A percentile compares a stretch with the other conserved stretches of the same genome.
phyloP scores from a whole-genome alignment of 495 filamentous ascomycete species.

The Tuber indicum region DNA sequence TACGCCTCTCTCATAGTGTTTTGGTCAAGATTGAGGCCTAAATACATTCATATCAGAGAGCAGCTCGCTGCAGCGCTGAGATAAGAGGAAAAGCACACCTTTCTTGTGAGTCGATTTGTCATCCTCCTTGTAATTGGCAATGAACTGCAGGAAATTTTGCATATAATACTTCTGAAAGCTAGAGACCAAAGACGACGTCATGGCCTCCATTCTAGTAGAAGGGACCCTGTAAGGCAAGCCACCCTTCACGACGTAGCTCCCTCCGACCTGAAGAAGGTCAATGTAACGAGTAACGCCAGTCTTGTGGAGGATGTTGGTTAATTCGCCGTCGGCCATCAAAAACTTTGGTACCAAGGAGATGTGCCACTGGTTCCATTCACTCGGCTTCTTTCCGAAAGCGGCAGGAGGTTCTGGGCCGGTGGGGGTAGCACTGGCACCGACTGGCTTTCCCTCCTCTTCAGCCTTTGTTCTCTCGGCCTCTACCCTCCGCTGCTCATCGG shows the following conservation, averaged over 20 bases:
- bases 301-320: slow-evolving; percentile 62
- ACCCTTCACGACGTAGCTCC: slow-evolving; percentile 92
- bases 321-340: slow-evolving; percentile 94
- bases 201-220: slow-evolving; percentile 82
- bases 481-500: slow-evolving; percentile 39
- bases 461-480: slow-evolving; percentile 33
- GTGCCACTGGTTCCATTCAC: slow-evolving; percentile 94
- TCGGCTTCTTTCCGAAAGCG: slow-evolving; percentile 74
- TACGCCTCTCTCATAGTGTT: slow-evolving; percentile 96
- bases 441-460: slow-evolving; percentile 27
- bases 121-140: slow-evolving; percentile 79
- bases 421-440: slow-evolving; percentile 20
- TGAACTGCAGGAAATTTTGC: slow-evolving; percentile 95
- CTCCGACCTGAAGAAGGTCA: slow-evolving; percentile 97
- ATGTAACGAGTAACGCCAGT: slow-evolving; percentile 97
- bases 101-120: slow-evolving; percentile 74
- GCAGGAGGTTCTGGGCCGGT: slow-evolving; percentile 35
- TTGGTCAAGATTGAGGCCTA: slow-evolving; percentile 70
- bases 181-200: slow-evolving; percentile 90
- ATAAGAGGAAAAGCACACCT: slow-evolving; percentile 49
- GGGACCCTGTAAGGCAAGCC: slow-evolving; percentile 81
- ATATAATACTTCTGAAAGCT: slow-evolving; percentile 95
- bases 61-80: no score
- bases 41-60: slow-evolving; percentile 15
- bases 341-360: slow-evolving; percentile 97